A percentile compares a stretch with the other conserved stretches of the same genome.
Evolutionary conservation across 2,329 filamentous ascomycete species (phyloP).

Genomic region (Chaetomium olivaceum): DNA sequence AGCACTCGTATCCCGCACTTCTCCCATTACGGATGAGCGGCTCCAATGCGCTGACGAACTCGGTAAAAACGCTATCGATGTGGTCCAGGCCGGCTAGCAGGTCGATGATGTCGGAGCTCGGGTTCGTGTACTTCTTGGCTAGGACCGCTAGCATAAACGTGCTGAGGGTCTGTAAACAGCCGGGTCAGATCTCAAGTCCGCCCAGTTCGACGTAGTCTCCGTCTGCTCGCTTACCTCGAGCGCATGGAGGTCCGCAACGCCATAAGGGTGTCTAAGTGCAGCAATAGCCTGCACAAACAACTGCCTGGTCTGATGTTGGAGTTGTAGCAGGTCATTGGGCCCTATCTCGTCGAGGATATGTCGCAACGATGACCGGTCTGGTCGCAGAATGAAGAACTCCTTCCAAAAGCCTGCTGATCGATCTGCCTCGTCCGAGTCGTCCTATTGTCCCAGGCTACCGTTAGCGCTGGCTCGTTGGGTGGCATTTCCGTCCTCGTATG

Average conservation of each 20-base stretch:
- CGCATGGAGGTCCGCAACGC: slow-evolving; percentile 71
- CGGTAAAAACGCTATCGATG: slow-evolving; percentile 82
- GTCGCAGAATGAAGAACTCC: slow-evolving; percentile 89
- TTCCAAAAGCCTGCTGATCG: slow-evolving; percentile 91
- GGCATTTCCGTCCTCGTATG: background rate
- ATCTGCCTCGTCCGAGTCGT: slow-evolving; percentile 57
- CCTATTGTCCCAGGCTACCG: slow-evolving; percentile 8
- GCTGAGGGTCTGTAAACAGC: slow-evolving; percentile 70
- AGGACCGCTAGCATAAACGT: slow-evolving; percentile 82
- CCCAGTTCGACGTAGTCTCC: too few relatives aligned
- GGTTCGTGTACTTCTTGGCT: slow-evolving; percentile 89
- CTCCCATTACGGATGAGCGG: slow-evolving; percentile 76
- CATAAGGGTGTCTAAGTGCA: slow-evolving; percentile 61
- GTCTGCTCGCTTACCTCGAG: slow-evolving; percentile 69
- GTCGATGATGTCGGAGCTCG: slow-evolving; percentile 90
- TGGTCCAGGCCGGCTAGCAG: slow-evolving; percentile 86
- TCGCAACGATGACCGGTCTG: slow-evolving; percentile 70
- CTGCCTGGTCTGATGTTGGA: slow-evolving; percentile 76
- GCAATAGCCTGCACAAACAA: slow-evolving; percentile 74
- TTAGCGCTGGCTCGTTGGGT: slow-evolving; percentile 6
- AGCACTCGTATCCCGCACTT: slow-evolving; percentile 37
- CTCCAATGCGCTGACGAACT: slow-evolving; percentile 83
- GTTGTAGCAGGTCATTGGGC: slow-evolving; percentile 72
- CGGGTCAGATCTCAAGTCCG: background rate
- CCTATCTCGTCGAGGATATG: slow-evolving; percentile 68